phyloP scores from a whole-genome alignment of 2,329 filamentous ascomycete genomes.

The Rosellinia necatrix region DNA sequence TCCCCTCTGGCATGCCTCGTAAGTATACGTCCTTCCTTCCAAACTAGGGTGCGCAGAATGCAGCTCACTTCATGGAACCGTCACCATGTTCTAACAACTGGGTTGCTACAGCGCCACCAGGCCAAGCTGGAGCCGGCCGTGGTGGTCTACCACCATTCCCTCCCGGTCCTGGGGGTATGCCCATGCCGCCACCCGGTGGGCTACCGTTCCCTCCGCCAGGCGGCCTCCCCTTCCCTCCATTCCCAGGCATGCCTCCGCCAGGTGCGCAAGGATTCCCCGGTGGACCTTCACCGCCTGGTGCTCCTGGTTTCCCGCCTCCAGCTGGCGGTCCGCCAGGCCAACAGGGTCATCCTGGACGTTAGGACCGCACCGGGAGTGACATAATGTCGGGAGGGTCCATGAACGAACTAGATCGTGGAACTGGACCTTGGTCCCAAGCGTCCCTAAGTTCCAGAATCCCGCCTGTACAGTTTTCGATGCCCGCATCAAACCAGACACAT shows the following conservation, averaged over 20 bases:
- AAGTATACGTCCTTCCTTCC: conserved; percentile 42
- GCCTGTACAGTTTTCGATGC: no score
- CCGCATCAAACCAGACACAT: no score
- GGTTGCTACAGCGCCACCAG: conserved; percentile 52
- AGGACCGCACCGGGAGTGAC: conserved; percentile 19
- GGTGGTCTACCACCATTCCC: conserved; percentile 49
- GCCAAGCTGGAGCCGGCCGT: conserved; percentile 40
- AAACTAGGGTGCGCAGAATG: not conserved
- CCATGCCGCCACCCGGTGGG: conserved; percentile 53
- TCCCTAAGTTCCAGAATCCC: no score
- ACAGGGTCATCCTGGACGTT: conserved; percentile 45
- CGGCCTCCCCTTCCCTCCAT: conserved; percentile 42
- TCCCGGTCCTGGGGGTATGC: conserved; percentile 44
- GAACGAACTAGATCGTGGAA: no score
- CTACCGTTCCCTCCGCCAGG: conserved; percentile 42
- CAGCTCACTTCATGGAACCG: no score
- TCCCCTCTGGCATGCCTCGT: conserved; percentile 58
- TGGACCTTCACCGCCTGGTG: conserved; percentile 43
- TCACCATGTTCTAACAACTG: conserved; percentile 23
- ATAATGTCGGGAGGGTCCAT: not conserved
- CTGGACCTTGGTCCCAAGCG: no score
- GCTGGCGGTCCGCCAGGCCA: conserved; percentile 41
- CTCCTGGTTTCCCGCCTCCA: conserved; percentile 36
- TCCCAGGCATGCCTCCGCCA: conserved; percentile 51
- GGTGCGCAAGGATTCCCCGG: conserved; percentile 45